These are phyloP conservation scores for Dendrobium nobile DNA, from an alignment of 106 monocot species.

Conservation along the genomic window DNA sequence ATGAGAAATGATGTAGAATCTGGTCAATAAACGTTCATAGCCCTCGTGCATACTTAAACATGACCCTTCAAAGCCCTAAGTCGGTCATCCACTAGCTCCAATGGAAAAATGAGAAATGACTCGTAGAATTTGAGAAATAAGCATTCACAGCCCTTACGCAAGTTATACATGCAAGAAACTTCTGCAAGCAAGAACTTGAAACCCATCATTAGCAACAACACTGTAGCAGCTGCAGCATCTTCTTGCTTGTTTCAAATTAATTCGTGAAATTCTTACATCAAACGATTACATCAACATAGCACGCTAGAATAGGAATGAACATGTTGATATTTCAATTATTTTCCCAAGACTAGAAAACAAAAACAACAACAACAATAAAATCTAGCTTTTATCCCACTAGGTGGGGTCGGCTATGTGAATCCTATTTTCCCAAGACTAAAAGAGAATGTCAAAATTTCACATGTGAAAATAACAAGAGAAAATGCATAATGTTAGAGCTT, in stretches of 20 bases:
- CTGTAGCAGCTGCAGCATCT: neutral
- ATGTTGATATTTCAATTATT: too few relatives aligned
- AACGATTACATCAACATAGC: neutral
- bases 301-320: too few relatives aligned
- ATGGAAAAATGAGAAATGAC: neutral
- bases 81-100: neutral
- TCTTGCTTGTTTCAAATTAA: too few relatives aligned
- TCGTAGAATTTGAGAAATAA: neutral
- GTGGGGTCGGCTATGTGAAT: too few relatives aligned
- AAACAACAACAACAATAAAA: too few relatives aligned
- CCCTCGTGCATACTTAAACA: neutral
- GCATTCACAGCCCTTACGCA: neutral
- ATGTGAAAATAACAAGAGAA: neutral
- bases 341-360: too few relatives aligned
- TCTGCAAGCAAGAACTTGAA: neutral
- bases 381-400: too few relatives aligned
- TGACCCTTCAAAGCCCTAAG: neutral
- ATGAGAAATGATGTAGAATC: conserved; percentile 14
- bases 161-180: neutral
- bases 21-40: neutral
- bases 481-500: neutral
- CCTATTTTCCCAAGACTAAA: neutral
- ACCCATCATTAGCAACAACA: conserved; percentile 1
- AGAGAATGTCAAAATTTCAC: neutral
- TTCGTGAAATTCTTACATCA: neutral